A percentile compares a stretch with the other conserved stretches of the same genome.
These are phyloP conservation scores for Solanum arcanum DNA, from an alignment of 257 asterid species.

Conservation along the genomic window DNA sequence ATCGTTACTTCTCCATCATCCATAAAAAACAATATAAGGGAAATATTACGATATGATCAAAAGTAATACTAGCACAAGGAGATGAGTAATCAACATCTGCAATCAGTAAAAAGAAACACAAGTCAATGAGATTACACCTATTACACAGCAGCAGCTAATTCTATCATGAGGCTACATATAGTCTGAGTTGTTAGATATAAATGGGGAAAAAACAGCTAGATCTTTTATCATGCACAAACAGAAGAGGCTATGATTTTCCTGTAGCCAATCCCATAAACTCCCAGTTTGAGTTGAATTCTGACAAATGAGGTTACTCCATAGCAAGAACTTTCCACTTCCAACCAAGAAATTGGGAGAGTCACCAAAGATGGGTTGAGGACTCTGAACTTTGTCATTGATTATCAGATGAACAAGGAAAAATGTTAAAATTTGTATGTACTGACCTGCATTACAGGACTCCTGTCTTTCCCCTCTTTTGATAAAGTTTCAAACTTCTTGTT, in stretches of 20 bases:
- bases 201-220: not conserved
- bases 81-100: not conserved
- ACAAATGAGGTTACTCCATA: not conserved
- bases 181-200: not conserved
- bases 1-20: not conserved
- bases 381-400: not conserved
- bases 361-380: not conserved
- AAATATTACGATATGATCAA: not conserved
- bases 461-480: slow-evolving; percentile 35
- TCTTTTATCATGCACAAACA: not conserved
- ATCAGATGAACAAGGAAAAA: not conserved
- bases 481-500: slow-evolving; percentile 50
- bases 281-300: not conserved
- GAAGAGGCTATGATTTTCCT: not conserved
- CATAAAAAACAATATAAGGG: not conserved
- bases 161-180: not conserved
- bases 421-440: not conserved
- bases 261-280: not conserved
- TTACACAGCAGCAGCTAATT: not conserved
- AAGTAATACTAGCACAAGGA: not conserved
- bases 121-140: not conserved
- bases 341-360: not conserved
- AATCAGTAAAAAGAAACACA: not conserved
- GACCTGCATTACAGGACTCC: slow-evolving; percentile 70
- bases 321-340: not conserved